A percentile compares a stretch with the other conserved stretches of the same genome.
Evolutionary conservation across 1,284 basidiomycete species (phyloP).

Genomic region (Heimioporus retisporus): DNA sequence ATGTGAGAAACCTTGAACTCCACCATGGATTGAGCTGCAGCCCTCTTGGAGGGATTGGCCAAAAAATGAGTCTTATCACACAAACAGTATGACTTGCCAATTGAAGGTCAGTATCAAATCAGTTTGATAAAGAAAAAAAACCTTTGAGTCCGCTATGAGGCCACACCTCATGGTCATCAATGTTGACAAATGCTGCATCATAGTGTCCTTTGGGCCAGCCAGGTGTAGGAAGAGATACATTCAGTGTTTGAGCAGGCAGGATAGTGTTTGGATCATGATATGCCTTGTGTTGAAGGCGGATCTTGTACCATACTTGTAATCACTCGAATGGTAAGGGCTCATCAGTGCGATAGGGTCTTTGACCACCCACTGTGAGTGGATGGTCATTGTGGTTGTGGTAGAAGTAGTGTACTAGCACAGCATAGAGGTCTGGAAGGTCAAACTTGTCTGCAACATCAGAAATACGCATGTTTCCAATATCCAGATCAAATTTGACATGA

Average conservation of each 20-base stretch:
- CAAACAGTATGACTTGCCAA: constrained; percentile 37
- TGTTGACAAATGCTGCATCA: constrained; percentile 37
- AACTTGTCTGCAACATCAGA: constrained; percentile 16
- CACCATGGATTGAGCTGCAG: too few species aligned
- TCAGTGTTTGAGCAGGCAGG: constrained; percentile 34
- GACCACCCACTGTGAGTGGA: constrained; percentile 24
- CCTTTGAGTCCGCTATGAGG: constrained; percentile 36
- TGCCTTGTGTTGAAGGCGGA: background rate
- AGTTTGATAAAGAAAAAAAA: constrained; percentile 1
- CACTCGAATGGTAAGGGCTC: background rate
- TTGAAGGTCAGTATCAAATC: constrained; percentile 4
- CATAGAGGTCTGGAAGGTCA: constrained; percentile 11
- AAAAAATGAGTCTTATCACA: constrained; percentile 36
- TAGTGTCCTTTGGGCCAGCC: constrained; percentile 32
- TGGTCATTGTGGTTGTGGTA: constrained; percentile 34
- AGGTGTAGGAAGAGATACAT: constrained; percentile 31
- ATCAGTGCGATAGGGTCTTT: constrained; percentile 27
- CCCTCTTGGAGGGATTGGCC: constrained; percentile 18
- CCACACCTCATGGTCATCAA: constrained; percentile 28
- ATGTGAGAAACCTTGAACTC: too few species aligned
- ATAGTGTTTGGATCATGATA: constrained; percentile 29
- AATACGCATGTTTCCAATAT: constrained; percentile 24
- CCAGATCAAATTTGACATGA: constrained; percentile 35
- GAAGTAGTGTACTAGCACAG: constrained; percentile 33
- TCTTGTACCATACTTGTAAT: constrained; percentile 6